Percentiles rank a stretch among this genome's conserved stretches.
Conservation (phyloP, 352 stramenopile genomes). For the Phytophthora kernoviae region DNA sequence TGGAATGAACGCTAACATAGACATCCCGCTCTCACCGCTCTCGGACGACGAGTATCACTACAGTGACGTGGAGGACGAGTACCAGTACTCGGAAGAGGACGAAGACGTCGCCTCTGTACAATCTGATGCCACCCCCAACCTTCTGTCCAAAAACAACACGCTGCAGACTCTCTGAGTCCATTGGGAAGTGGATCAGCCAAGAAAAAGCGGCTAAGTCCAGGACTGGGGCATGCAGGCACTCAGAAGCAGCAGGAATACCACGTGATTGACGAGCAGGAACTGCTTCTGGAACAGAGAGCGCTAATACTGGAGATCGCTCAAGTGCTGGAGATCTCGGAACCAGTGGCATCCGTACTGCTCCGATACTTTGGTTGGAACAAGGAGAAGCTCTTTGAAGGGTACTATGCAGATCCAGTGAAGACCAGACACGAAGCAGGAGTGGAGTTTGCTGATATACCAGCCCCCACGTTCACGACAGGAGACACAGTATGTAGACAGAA, state of each 20-base stretch:
- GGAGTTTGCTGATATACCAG: conserved; percentile 51
- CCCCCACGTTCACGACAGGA: conserved; percentile 40
- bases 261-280: conserved; percentile 83
- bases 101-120: conserved; percentile 33
- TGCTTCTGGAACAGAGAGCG: conserved; percentile 67
- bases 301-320: conserved; percentile 78
- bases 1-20: conserved; percentile 23
- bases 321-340: conserved; percentile 70
- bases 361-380: conserved; percentile 91
- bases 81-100: conserved; percentile 73
- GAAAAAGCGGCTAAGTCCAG: conserved; percentile 70
- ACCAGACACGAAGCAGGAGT: conserved; percentile 62
- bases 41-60: conserved; percentile 88
- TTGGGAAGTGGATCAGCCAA: conserved; percentile 55
- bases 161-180: conserved; percentile 41
- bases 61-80: conserved; percentile 79
- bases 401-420: conserved; percentile 74
- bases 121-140: conserved; percentile 24
- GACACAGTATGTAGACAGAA: conserved; percentile 37
- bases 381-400: conserved; percentile 89
- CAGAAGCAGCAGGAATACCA: conserved; percentile 65
- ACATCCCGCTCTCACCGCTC: conserved; percentile 46
- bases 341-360: conserved; percentile 76
- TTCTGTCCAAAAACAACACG: conserved; percentile 37
- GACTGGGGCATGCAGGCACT: conserved; percentile 35